Evolutionary conservation across 257 asterid genomes (phyloP).

Genomic region (Catharanthus roseus): DNA sequence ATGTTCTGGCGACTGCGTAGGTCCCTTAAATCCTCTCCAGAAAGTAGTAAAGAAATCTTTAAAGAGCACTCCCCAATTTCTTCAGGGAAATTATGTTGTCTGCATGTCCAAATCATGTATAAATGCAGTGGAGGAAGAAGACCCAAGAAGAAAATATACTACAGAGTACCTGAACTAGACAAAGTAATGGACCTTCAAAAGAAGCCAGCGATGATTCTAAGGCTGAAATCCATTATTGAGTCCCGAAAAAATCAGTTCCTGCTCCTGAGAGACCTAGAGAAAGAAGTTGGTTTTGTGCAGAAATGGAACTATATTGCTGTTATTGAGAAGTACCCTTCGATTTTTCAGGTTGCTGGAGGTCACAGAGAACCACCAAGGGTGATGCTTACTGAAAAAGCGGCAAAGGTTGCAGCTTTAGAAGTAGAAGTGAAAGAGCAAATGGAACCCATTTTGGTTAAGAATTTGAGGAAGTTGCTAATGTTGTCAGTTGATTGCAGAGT

Average conservation of each 20-base stretch:
- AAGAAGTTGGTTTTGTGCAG: too few relatives aligned
- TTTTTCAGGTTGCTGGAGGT: too few relatives aligned
- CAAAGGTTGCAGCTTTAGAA: slow-evolving; percentile 55
- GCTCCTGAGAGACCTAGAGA: slow-evolving; percentile 72
- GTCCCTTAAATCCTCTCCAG: slow-evolving; percentile 1
- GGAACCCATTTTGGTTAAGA: slow-evolving; percentile 78
- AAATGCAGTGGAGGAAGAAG: slow-evolving; percentile 58
- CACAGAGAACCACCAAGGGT: too few relatives aligned
- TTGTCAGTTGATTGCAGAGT: slow-evolving; percentile 73
- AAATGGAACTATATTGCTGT: too few relatives aligned
- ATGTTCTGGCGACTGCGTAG: slow-evolving; percentile 16
- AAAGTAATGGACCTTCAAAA: slow-evolving; percentile 79
- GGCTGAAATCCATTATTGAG: slow-evolving; percentile 60
- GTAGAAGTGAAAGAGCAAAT: slow-evolving; percentile 40
- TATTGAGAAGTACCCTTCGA: too few relatives aligned
- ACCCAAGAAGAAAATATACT: slow-evolving; percentile 74
- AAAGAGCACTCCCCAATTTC: slow-evolving; percentile 10
- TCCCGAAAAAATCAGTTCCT: slow-evolving; percentile 59
- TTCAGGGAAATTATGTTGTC: slow-evolving; percentile 18
- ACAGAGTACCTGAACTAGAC: too few relatives aligned
- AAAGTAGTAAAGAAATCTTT: slow-evolving; percentile 2
- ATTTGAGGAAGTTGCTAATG: slow-evolving; percentile 79
- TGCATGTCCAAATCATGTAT: slow-evolving; percentile 40
- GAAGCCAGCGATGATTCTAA: slow-evolving; percentile 69
- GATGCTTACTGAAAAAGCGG: slow-evolving; percentile 59